A percentile compares a stretch with the other conserved stretches of the same genome.
Evolutionary conservation across 23 red algal species (phyloP).

Genomic region (Pyropia haitanensis): DNA sequence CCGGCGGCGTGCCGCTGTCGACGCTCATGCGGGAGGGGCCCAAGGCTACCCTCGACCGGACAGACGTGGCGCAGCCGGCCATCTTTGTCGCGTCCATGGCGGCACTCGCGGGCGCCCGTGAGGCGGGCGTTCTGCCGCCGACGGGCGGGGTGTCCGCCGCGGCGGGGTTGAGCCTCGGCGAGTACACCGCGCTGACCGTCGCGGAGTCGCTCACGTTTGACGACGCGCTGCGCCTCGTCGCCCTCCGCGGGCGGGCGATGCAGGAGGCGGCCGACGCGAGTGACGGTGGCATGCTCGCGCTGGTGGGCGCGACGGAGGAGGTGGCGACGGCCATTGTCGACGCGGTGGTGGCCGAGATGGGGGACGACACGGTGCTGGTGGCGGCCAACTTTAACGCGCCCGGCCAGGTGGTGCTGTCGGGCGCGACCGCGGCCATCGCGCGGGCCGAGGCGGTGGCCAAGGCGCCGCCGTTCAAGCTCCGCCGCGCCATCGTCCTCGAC

Average conservation of each 20-base stretch:
- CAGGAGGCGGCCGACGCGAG: constrained; percentile 80
- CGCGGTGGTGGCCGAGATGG: constrained; percentile 1
- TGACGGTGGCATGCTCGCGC: constrained; percentile 81
- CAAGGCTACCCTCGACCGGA: constrained; percentile 61
- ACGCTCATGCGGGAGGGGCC: constrained; percentile 35
- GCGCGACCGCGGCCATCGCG: constrained; percentile 49
- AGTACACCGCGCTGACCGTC: constrained; percentile 89
- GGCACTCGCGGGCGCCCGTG: constrained; percentile 26
- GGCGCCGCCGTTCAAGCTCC: constrained; percentile 39
- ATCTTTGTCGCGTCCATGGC: constrained; percentile 92
- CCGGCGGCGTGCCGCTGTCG: constrained; percentile 21
- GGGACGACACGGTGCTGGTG: constrained; percentile 46
- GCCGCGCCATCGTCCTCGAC: constrained; percentile 38
- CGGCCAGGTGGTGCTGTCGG: constrained; percentile 86
- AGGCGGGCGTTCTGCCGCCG: constrained; percentile 11
- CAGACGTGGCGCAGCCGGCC: constrained; percentile 93
- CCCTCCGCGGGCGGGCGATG: constrained; percentile 88
- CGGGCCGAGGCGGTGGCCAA: constrained; percentile 52
- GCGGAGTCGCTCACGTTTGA: constrained; percentile 77
- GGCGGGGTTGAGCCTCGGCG: constrained; percentile 85
- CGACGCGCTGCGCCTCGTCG: constrained; percentile 66
- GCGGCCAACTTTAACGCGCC: constrained; percentile 97
- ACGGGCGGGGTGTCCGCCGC: background rate
- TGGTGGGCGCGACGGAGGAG: constrained; percentile 60
- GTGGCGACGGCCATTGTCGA: constrained; percentile 26